Evolutionary conservation across 345 rosid species (phyloP).

Genomic region (Fremontodendron californicum): DNA sequence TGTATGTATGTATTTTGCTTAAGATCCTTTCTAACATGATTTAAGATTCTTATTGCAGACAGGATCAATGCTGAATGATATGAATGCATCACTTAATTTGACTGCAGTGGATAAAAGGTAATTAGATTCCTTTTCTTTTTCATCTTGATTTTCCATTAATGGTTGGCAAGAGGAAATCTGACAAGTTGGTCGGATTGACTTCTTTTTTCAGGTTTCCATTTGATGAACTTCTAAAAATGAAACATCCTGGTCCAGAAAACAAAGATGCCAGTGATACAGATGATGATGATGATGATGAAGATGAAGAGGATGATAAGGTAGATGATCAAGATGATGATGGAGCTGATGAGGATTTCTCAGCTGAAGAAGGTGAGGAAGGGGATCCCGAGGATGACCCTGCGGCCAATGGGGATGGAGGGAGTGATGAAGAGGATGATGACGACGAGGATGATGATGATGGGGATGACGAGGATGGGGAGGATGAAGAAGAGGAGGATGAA

Average conservation of each 20-base stretch:
- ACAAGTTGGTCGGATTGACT: background rate
- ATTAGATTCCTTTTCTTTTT: background rate
- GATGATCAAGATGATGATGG: constrained; percentile 34
- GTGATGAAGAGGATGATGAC: constrained; percentile 32
- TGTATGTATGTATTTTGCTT: background rate
- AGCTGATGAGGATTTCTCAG: constrained; percentile 47
- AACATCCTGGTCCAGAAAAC: too few species aligned
- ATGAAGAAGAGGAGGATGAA: constrained; percentile 32
- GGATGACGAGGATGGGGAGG: constrained; percentile 18
- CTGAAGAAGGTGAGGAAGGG: constrained; percentile 46
- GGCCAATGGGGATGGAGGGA: constrained; percentile 51
- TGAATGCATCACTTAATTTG: too few species aligned
- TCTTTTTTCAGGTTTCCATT: constrained; percentile 36
- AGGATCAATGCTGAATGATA: too few species aligned
- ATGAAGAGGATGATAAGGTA: constrained; percentile 35
- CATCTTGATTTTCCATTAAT: background rate
- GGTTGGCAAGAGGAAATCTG: background rate
- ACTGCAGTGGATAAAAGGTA: constrained; percentile 39
- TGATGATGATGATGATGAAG: constrained; percentile 43
- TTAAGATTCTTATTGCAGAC: too few species aligned
- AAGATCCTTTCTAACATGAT: too few species aligned
- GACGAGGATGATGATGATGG: constrained; percentile 25
- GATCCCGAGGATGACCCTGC: constrained; percentile 60
- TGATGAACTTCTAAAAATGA: constrained; percentile 35
- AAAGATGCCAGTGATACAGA: too few species aligned